phyloP scores from a whole-genome alignment of 2,329 filamentous ascomycete genomes.

The Penicillium paneum region DNA sequence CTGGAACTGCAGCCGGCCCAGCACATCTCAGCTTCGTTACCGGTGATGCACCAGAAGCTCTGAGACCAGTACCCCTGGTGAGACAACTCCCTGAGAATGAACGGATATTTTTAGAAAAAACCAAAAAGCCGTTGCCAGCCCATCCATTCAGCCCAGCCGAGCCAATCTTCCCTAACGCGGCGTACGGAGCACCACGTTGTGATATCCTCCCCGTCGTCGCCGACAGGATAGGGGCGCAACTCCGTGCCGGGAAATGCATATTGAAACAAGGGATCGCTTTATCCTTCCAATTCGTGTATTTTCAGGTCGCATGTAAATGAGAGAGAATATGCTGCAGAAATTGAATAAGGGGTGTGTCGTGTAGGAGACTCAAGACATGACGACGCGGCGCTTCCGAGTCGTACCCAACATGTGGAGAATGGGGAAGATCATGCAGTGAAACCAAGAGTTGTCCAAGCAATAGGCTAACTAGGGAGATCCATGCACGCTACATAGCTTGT shows the following conservation, averaged over 20 bases:
- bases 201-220: slow-evolving; percentile 1
- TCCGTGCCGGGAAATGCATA: slow-evolving; percentile 13
- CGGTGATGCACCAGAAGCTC: background rate
- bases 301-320: background rate
- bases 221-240: slow-evolving; percentile 12
- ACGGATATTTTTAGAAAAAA: background rate
- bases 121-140: background rate
- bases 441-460: background rate
- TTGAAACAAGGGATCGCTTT: background rate
- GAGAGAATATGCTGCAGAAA: background rate
- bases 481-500: slow-evolving; percentile 1
- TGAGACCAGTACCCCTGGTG: background rate
- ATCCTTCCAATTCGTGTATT: background rate
- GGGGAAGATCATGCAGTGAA: background rate
- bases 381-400: slow-evolving; percentile 12
- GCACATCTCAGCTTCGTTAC: background rate
- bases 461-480: slow-evolving; percentile 2
- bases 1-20: background rate
- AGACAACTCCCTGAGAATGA: background rate
- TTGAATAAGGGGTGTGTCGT: background rate
- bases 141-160: background rate
- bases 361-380: slow-evolving; percentile 12
- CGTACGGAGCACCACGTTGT: background rate
- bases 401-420: background rate
- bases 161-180: slow-evolving; percentile 1